These are phyloP conservation scores for Lentinula guzmanii DNA, from an alignment of 768 basidiomycete genomes.

Conservation along the genomic window DNA sequence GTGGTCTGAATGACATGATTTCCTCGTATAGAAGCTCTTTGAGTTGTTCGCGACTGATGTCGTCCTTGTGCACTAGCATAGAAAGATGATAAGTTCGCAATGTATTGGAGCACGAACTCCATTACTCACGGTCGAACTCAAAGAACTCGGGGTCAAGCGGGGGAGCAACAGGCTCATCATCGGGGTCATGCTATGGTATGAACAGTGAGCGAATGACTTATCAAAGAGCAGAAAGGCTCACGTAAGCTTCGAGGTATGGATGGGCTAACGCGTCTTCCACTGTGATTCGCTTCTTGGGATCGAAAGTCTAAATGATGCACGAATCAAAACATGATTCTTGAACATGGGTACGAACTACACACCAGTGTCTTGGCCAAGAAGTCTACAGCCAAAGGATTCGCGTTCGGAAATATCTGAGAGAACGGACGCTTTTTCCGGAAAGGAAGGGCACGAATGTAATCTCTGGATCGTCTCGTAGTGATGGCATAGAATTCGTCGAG, in stretches of 20 bases:
- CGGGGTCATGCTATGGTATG: conserved; percentile 74
- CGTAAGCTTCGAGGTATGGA: conserved; percentile 92
- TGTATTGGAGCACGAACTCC: background rate
- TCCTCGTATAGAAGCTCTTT: conserved; percentile 94
- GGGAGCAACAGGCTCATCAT: conserved; percentile 93
- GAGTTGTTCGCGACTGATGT: conserved; percentile 91
- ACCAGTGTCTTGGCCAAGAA: conserved; percentile 81
- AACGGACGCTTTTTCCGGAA: conserved; percentile 88
- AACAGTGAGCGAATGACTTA: background rate
- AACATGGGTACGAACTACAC: conserved; percentile 12
- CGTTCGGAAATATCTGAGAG: conserved; percentile 83
- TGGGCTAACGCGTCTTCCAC: conserved; percentile 92
- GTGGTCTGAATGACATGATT: conserved; percentile 83
- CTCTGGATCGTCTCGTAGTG: conserved; percentile 83
- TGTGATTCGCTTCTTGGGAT: conserved; percentile 94
- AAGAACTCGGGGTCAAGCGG: conserved; percentile 97
- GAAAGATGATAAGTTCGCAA: conserved; percentile 4
- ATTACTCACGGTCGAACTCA: conserved; percentile 82
- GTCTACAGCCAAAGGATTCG: conserved; percentile 68
- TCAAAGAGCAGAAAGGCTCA: conserved; percentile 28
- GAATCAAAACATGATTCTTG: background rate
- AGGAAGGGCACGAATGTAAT: conserved; percentile 92
- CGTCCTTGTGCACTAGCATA: conserved; percentile 82
- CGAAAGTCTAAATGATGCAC: conserved; percentile 67
- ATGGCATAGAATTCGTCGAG: conserved; percentile 98